Evolutionary conservation across 345 rosid species (phyloP).

Genomic region (Eutrema heterophyllum): DNA sequence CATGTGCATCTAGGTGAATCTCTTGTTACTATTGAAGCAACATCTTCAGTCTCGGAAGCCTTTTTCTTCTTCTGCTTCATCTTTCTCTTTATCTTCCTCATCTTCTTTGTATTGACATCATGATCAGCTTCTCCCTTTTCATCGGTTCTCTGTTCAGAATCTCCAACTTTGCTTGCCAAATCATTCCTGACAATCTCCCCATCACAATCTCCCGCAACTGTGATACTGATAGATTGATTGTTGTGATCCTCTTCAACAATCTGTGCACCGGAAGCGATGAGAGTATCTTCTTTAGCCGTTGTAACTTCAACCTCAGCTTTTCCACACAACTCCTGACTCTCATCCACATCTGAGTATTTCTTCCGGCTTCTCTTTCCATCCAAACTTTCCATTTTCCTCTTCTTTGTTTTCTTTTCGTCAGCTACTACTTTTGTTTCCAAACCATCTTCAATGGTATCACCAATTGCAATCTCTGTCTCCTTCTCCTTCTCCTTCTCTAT

Average conservation of each 20-base stretch:
- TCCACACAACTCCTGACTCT: background rate
- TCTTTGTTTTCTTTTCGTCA: background rate
- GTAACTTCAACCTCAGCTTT: background rate
- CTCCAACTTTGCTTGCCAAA: too few relatives aligned
- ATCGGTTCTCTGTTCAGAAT: too few relatives aligned
- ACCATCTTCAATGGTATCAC: slow-evolving; percentile 14
- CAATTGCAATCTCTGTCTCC: background rate
- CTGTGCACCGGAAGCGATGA: slow-evolving; percentile 21
- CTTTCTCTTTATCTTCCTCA: background rate
- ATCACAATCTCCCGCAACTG: background rate
- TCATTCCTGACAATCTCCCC: background rate
- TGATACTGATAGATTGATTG: slow-evolving; percentile 4
- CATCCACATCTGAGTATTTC: slow-evolving; percentile 12
- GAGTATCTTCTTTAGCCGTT: background rate
- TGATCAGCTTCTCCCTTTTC: too few relatives aligned
- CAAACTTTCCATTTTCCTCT: background rate
- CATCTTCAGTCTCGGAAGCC: background rate
- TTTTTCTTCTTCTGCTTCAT: background rate
- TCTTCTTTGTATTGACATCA: background rate
- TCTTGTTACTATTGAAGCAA: slow-evolving; percentile 2
- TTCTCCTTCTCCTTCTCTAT: slow-evolving; percentile 18
- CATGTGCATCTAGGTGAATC: slow-evolving; percentile 19
- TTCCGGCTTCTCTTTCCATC: background rate
- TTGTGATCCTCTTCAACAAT: background rate
- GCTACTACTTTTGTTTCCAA: background rate